Conservation (phyloP, 495 filamentous ascomycete species). For the Penicillium atrosanguineum region DNA sequence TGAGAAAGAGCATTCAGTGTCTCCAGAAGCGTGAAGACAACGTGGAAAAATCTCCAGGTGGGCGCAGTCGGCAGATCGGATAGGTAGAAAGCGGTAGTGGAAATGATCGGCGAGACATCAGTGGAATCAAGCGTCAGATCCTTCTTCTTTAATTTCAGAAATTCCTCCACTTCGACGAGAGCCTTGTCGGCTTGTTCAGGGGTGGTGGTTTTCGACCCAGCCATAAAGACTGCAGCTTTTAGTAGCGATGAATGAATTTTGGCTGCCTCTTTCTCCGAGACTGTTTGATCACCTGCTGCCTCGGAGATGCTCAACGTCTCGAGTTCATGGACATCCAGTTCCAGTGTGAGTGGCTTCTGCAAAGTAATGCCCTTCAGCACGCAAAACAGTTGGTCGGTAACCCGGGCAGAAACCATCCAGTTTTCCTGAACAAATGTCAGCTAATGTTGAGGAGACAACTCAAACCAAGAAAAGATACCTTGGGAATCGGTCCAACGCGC, state of each 20-base stretch:
- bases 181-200: slow-evolving; percentile 30
- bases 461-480: slow-evolving; percentile 22
- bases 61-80: slow-evolving; percentile 30
- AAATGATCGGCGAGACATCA: slow-evolving; percentile 23
- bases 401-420: slow-evolving; percentile 37
- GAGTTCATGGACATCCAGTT: slow-evolving; percentile 29
- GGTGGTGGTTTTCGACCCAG: slow-evolving; percentile 34
- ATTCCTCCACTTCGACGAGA: slow-evolving; percentile 35
- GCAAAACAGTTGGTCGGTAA: slow-evolving; percentile 37
- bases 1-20: slow-evolving; percentile 38
- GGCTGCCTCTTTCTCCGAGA: slow-evolving; percentile 30
- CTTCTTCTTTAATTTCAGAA: slow-evolving; percentile 28
- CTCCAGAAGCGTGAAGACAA: slow-evolving; percentile 35
- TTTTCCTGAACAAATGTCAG: slow-evolving; percentile 25
- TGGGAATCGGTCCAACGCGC: slow-evolving; percentile 40
- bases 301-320: slow-evolving; percentile 23
- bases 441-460: not conserved
- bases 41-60: slow-evolving; percentile 43
- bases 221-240: slow-evolving; percentile 33
- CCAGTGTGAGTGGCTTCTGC: slow-evolving; percentile 32
- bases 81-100: slow-evolving; percentile 26
- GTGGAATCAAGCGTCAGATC: slow-evolving; percentile 21
- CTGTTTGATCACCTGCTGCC: slow-evolving; percentile 33
- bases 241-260: slow-evolving; percentile 35
- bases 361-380: slow-evolving; percentile 30